A percentile compares a stretch with the other conserved stretches of the same genome.
Evolutionary conservation across 2,329 filamentous ascomycete species (phyloP).

Genomic region (Trichoderma pleuroti): DNA sequence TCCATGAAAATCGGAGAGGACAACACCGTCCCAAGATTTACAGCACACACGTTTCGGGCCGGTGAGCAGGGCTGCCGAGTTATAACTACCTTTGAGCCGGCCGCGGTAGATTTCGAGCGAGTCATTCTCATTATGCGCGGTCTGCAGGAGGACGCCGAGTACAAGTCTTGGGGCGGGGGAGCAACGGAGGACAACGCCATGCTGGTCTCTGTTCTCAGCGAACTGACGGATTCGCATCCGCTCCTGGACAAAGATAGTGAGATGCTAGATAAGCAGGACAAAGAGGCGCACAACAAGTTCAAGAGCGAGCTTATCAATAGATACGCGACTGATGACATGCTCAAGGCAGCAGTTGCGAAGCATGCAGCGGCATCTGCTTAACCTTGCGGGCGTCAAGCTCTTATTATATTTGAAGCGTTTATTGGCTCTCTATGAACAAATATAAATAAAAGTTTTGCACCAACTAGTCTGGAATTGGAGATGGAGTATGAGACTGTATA

Average conservation of each 20-base stretch:
- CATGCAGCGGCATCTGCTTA: neutral
- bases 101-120: neutral
- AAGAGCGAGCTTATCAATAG: neutral
- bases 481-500: neutral
- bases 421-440: neutral
- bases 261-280: slow-evolving; percentile 5
- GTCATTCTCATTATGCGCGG: neutral
- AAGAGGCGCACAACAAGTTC: neutral
- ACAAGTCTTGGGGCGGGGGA: neutral
- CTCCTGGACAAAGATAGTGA: neutral
- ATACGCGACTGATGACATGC: slow-evolving; percentile 10
- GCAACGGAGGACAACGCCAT: slow-evolving; percentile 1
- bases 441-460: neutral
- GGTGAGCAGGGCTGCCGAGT: neutral
- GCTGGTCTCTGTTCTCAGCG: neutral
- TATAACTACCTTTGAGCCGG: neutral
- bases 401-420: neutral
- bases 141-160: neutral
- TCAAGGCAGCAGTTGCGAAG: neutral
- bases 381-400: neutral
- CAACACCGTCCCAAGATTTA: neutral
- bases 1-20: neutral
- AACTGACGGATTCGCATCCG: neutral
- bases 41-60: slow-evolving; percentile 6
- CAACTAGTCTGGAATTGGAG: neutral